phyloP scores from a whole-genome alignment of 805 yeast species.

The Candida rishiriensis region DNA sequence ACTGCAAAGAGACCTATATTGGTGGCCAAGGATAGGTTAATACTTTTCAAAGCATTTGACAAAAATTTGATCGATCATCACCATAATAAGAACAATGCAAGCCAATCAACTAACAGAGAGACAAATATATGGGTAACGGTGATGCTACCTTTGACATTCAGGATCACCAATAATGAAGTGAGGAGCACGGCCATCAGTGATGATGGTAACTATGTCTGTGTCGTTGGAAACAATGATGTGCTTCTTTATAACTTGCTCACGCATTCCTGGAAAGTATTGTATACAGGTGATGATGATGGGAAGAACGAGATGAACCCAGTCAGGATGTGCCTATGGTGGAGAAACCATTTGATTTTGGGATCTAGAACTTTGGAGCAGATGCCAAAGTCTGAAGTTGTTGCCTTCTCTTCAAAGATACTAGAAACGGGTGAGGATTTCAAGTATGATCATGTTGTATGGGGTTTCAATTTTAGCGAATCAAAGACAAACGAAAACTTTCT shows the following conservation, averaged over 20 bases:
- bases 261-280: slow-evolving; percentile 45
- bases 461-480: slow-evolving; percentile 28
- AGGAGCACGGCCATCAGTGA: slow-evolving; percentile 37
- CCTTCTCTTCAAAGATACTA: slow-evolving; percentile 24
- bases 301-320: slow-evolving; percentile 29
- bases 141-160: slow-evolving; percentile 41
- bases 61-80: slow-evolving; percentile 37
- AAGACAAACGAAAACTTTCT: slow-evolving; percentile 24
- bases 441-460: slow-evolving; percentile 30
- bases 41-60: slow-evolving; percentile 44
- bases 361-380: slow-evolving; percentile 16
- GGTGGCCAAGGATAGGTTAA: slow-evolving; percentile 34
- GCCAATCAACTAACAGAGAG: slow-evolving; percentile 30
- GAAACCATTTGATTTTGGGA: slow-evolving; percentile 28
- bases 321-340: slow-evolving; percentile 36
- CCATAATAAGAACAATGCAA: slow-evolving; percentile 18
- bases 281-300: slow-evolving; percentile 24
- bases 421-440: slow-evolving; percentile 21
- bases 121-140: slow-evolving; percentile 43
- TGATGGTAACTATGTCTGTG: slow-evolving; percentile 45
- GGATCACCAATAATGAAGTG: slow-evolving; percentile 40
- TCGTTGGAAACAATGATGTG: slow-evolving; percentile 46
- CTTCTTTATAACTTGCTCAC: slow-evolving; percentile 36
- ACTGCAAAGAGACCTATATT: slow-evolving; percentile 38
- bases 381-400: slow-evolving; percentile 28